Evolutionary conservation across 1,284 basidiomycete genomes (phyloP).

Genomic region (Ceratobasidium sp.): DNA sequence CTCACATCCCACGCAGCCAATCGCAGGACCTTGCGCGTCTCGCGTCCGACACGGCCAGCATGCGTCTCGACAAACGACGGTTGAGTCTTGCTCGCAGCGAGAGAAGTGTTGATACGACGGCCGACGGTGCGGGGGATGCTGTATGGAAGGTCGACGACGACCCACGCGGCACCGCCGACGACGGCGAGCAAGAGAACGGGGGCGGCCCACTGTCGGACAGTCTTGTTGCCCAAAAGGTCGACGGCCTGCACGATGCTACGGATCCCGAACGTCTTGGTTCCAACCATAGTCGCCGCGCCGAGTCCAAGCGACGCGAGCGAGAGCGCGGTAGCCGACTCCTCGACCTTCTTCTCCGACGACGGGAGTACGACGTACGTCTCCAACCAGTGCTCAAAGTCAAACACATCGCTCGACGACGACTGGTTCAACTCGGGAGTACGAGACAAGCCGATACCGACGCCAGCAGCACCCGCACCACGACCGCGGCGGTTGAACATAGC

Average conservation of each 20-base stretch:
- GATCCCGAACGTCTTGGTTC: constrained; percentile 82
- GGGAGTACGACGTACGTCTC: constrained; percentile 71
- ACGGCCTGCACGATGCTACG: constrained; percentile 83
- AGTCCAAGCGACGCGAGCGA: constrained; percentile 82
- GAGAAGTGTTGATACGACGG: constrained; percentile 75
- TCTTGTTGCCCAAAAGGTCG: constrained; percentile 87
- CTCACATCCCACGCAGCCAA: constrained; percentile 93
- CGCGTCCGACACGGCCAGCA: constrained; percentile 79
- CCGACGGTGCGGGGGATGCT: constrained; percentile 95
- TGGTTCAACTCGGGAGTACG: constrained; percentile 76
- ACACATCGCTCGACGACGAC: constrained; percentile 84
- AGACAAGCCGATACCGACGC: constrained; percentile 79
- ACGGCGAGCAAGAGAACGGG: constrained; percentile 85
- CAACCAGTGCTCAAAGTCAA: constrained; percentile 89
- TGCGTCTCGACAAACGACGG: constrained; percentile 75
- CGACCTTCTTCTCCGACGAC: constrained; percentile 59
- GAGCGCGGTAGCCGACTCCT: constrained; percentile 73
- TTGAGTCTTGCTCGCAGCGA: constrained; percentile 61
- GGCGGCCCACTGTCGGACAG: constrained; percentile 87
- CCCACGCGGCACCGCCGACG: constrained; percentile 83
- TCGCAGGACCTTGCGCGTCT: constrained; percentile 95
- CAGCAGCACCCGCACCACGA: constrained; percentile 73
- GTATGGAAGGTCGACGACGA: constrained; percentile 89
- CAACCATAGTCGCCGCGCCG: constrained; percentile 90
- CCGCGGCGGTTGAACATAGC: constrained; percentile 86